Base-by-base conservation (phyloP, 2,329 filamentous ascomycete genomes). In the Fusarium floridanum region DNA sequence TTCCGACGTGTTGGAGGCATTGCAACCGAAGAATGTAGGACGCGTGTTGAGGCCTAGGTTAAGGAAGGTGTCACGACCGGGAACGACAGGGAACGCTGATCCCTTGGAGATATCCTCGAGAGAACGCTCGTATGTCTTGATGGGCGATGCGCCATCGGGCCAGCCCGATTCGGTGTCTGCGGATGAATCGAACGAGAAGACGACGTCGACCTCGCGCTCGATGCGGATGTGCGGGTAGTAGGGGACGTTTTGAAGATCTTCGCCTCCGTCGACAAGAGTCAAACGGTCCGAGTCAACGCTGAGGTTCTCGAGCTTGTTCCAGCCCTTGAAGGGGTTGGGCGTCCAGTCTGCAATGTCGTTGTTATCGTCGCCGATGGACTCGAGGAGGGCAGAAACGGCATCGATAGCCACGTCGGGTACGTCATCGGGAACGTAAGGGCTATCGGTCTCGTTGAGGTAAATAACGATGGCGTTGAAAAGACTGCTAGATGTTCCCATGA, bases 401-500 rank as follows among this genome's bases (percentile, higher is more conserved):
- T 86, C 83, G 56, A 86, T 80, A 32, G 86, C 81, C 34, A 81
- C 81, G n/a, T 81, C 76, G 32, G 83, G 82, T 63, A 88, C 76
- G 85, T 78, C 80, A 71, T 91, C 90, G 5, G 88, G 88, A 5
- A 82, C 77, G 78, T 88, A 91, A 22, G 72, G 86, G 77, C 73
- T 80, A 22, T 80, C 85, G 48, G 76, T 84, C 67, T 85, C 80
- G 78, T 85, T 29, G 91, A 97, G 41, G 91, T 97, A 87, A 88
- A 97, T 87, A 65, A 91, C 86, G 77, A 78, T 87, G 86, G 80
- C 85, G 84, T 97, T 97, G 86, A 97, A 97, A 5, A 97, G 86
- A 10, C 92, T 92, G 17, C 92, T 94, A 12, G 92, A 95, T 1
- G 94, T 97, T 68, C 94, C 94, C 90, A 96, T 94, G 36, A 97